A percentile compares a stretch with the other conserved stretches of the same genome.
phyloP scores from a whole-genome alignment of 768 basidiomycete species.

The Tremella yokohamensis region DNA sequence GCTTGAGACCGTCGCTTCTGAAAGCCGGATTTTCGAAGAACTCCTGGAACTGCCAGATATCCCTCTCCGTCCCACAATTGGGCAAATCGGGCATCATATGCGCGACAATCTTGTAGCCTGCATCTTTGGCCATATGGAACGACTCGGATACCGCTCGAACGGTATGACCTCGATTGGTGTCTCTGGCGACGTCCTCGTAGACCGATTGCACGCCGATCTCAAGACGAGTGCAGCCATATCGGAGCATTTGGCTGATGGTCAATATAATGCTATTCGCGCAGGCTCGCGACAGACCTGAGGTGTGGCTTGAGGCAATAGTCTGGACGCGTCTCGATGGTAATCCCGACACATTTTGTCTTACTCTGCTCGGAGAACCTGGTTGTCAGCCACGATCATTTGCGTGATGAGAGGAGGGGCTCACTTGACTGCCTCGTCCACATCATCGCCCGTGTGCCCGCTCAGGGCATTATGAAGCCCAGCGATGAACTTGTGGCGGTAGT shows the following conservation, averaged over 20 bases:
- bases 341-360: constrained; percentile 97
- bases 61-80: constrained; percentile 94
- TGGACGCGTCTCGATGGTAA: constrained; percentile 96
- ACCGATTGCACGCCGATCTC: constrained; percentile 99
- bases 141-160: constrained; percentile 94
- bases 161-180: constrained; percentile 97
- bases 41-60: constrained; percentile 97
- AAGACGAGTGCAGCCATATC: constrained; percentile 95
- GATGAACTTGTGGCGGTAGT: constrained; percentile 87
- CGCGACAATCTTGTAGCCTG: constrained; percentile 98
- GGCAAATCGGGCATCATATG: constrained; percentile 99
- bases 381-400: constrained; percentile 51
- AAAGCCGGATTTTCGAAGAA: constrained; percentile 99
- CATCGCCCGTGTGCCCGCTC: constrained; percentile 85
- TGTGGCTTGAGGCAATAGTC: constrained; percentile 98
- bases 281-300: constrained; percentile 53
- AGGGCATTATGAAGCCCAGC: constrained; percentile 96
- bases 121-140: constrained; percentile 97
- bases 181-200: constrained; percentile 92
- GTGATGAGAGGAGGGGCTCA: constrained; percentile 39
- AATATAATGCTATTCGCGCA: constrained; percentile 1
- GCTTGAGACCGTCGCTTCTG: constrained; percentile 93
- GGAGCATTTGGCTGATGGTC: constrained; percentile 80
- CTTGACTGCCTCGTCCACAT: constrained; percentile 94
- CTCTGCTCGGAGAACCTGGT: constrained; percentile 79